Conservation (phyloP, 2,329 filamentous ascomycete genomes). For the Trichoderma brevicompactum region DNA sequence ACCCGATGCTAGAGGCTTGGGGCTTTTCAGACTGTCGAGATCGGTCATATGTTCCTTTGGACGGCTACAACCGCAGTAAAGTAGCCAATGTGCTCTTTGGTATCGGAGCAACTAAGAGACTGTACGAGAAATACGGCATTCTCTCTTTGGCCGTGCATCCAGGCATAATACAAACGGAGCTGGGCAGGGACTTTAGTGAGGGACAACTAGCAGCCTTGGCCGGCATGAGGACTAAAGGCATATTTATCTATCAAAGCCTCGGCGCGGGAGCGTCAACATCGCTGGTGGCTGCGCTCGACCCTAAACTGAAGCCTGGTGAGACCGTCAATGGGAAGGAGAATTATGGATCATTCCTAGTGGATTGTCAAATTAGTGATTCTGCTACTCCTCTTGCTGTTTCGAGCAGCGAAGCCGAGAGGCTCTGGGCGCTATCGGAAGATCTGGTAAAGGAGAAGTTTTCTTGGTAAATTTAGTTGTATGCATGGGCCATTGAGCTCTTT, state of each 20-base stretch:
- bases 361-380: conserved; percentile 37
- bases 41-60: conserved; percentile 34
- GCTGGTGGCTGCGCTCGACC: conserved; percentile 43
- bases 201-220: conserved; percentile 10
- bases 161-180: conserved; percentile 42
- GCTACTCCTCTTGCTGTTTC: conserved; percentile 31
- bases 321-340: conserved; percentile 32
- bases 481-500: no score
- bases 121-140: conserved; percentile 41
- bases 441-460: conserved; percentile 41
- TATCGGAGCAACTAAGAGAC: conserved; percentile 34
- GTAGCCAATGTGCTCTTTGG: conserved; percentile 39
- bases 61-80: conserved; percentile 39
- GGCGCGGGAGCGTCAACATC: conserved; percentile 37
- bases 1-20: conserved; percentile 27
- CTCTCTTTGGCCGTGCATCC: conserved; percentile 41
- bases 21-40: conserved; percentile 31
- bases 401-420: conserved; percentile 39
- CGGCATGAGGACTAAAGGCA: background rate
- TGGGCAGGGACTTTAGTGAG: conserved; percentile 34
- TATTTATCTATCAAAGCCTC: conserved; percentile 35
- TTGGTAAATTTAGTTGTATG: conserved; percentile 28
- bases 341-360: conserved; percentile 39
- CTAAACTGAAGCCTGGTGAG: conserved; percentile 29
- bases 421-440: conserved; percentile 44